Percentiles rank a stretch among this genome's conserved stretches.
Conservation (phyloP, 2,329 filamentous ascomycete genomes). For the Arthroderma uncinatum region DNA sequence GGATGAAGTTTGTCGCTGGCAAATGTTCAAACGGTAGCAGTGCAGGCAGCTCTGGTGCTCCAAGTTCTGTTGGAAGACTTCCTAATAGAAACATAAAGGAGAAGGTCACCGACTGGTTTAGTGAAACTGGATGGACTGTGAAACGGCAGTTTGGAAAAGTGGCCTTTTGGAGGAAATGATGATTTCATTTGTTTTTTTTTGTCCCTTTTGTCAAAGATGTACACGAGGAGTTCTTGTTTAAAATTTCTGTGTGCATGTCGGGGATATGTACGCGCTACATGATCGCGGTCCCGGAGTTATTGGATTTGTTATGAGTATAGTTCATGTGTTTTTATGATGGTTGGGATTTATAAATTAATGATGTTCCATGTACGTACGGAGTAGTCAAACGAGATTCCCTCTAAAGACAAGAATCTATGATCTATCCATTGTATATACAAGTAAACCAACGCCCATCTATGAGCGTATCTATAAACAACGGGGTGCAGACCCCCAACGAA, state of each 20-base stretch:
- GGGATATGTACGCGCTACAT: not conserved
- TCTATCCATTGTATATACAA: not conserved
- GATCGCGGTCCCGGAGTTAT: not conserved
- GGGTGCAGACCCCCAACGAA: not conserved
- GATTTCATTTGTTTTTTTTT: not conserved
- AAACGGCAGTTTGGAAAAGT: slow-evolving; percentile 25
- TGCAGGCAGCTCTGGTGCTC: slow-evolving; percentile 10
- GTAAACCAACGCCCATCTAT: slow-evolving; percentile 2
- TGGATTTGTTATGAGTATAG: slow-evolving; percentile 1
- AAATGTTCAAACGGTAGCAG: slow-evolving; percentile 11
- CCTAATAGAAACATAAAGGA: slow-evolving; percentile 25
- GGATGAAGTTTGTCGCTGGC: slow-evolving; percentile 48
- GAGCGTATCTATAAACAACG: not conserved
- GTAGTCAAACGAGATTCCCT: not conserved
- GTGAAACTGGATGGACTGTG: slow-evolving; percentile 27
- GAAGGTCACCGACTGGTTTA: slow-evolving; percentile 27
- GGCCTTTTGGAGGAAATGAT: slow-evolving; percentile 33
- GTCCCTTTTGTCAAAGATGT: not conserved
- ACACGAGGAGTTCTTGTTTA: not conserved
- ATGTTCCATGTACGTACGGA: not conserved
- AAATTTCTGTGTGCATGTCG: not conserved
- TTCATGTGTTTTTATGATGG: not conserved
- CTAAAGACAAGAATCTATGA: not conserved
- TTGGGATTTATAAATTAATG: not conserved
- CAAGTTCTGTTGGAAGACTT: slow-evolving; percentile 11